Evolutionary conservation across 2,329 filamentous ascomycete genomes (phyloP).

Genomic region (Claviceps sp.): DNA sequence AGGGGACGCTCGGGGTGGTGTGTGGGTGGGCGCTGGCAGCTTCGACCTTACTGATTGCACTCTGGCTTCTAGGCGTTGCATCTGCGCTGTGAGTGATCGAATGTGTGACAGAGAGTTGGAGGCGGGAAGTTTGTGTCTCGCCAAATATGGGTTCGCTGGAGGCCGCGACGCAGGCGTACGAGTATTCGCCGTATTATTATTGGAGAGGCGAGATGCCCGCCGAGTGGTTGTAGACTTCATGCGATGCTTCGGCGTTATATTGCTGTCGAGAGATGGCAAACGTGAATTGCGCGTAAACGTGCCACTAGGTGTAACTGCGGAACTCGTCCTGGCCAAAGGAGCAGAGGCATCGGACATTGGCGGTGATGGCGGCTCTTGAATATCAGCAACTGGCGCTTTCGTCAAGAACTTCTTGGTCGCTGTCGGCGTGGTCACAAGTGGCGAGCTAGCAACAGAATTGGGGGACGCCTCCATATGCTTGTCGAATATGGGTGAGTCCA

Average conservation of each 20-base stretch:
- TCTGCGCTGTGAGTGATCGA: slow-evolving; percentile 84
- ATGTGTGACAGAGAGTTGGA: slow-evolving; percentile 79
- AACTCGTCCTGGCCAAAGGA: slow-evolving; percentile 37
- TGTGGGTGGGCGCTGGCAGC: slow-evolving; percentile 66
- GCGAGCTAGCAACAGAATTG: slow-evolving; percentile 78
- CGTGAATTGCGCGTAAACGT: slow-evolving; percentile 31
- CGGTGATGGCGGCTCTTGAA: slow-evolving; percentile 80
- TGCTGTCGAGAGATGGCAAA: slow-evolving; percentile 40
- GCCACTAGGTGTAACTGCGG: slow-evolving; percentile 24
- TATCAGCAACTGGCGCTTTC: slow-evolving; percentile 45
- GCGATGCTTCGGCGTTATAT: slow-evolving; percentile 44
- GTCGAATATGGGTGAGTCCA: slow-evolving; percentile 61
- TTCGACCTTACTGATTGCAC: slow-evolving; percentile 88
- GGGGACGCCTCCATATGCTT: slow-evolving; percentile 58
- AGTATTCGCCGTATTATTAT: slow-evolving; percentile 30
- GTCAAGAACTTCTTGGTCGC: slow-evolving; percentile 51
- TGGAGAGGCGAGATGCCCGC: slow-evolving; percentile 28
- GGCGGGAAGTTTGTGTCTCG: slow-evolving; percentile 36
- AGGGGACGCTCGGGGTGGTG: slow-evolving; percentile 71
- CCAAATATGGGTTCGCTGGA: slow-evolving; percentile 40
- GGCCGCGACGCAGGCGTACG: slow-evolving; percentile 32
- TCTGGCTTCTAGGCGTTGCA: slow-evolving; percentile 89
- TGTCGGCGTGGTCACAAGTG: slow-evolving; percentile 78
- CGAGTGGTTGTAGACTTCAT: slow-evolving; percentile 24
- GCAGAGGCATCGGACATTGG: slow-evolving; percentile 79